Evolutionary conservation across 345 rosid species (phyloP).

Genomic region (Rubroshorea leprosula): DNA sequence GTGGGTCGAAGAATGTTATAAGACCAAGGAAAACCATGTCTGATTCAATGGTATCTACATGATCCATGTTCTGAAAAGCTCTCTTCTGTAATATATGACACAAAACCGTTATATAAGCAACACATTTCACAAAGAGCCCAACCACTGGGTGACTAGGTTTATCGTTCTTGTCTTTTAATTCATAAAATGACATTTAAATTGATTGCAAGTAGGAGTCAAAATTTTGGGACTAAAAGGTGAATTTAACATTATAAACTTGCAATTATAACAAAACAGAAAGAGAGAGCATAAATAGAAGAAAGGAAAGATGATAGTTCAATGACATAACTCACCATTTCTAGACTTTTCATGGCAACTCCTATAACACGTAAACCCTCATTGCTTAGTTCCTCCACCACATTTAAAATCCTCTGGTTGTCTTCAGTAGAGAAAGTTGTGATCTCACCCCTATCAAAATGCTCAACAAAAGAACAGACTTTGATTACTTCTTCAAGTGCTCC

Average conservation of each 20-base stretch:
- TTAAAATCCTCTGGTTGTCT: constrained; percentile 38
- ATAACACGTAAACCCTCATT: constrained; percentile 51
- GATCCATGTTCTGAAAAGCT: constrained; percentile 16
- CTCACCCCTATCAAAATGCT: constrained; percentile 25
- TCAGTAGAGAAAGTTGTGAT: constrained; percentile 29
- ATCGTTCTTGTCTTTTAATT: not conserved
- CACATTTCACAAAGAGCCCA: not conserved
- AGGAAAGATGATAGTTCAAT: not conserved
- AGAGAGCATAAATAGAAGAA: not conserved
- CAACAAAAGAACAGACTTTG: constrained; percentile 54
- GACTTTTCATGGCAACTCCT: constrained; percentile 50
- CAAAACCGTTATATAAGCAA: constrained; percentile 9
- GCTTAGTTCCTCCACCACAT: constrained; percentile 47
- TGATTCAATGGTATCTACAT: constrained; percentile 37
- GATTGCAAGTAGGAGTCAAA: not conserved
- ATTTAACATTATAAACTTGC: not conserved
- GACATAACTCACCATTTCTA: constrained; percentile 29
- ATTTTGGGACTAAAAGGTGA: not conserved
- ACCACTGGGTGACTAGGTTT: no score
- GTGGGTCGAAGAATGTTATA: constrained; percentile 61
- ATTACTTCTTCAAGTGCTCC: constrained; percentile 70
- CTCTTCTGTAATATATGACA: constrained; percentile 27
- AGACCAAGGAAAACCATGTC: constrained; percentile 64
- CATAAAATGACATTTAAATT: not conserved
- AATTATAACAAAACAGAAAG: not conserved